Base-by-base conservation (phyloP, 441 rosid species). In the Melastoma candidum region DNA sequence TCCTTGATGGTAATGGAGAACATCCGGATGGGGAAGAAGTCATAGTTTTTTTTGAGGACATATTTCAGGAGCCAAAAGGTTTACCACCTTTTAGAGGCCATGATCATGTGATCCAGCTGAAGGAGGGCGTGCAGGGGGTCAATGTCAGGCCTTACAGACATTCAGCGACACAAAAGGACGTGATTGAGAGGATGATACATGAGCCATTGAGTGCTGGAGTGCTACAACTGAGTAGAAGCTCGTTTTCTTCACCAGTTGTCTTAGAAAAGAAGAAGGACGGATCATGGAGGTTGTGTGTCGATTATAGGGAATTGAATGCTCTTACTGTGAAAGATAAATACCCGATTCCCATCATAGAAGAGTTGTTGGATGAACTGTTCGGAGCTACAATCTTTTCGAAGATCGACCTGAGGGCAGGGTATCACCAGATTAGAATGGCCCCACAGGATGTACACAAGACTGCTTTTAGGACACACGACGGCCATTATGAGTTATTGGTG, bases 41-140 rank as follows among this genome's bases (percentile, higher is more conserved):
- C n/a, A n/a, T n/a, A n/a, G n/a, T n/a, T n/a, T n/a, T n/a, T n/a
- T n/a, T n/a, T 52, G 0, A 0, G 14, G 27, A 41, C 0, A 2
- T 54, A 4, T 54, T 54, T 12, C 7, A 17, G 2, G 58, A 54
- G 27, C 58, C 58, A 2, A 7, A 39, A 11, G 39, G 26, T 36
- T 0, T 54, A n/a, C 57, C 57, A 4, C 57, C 48, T 10, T 1
- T 2, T 1, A 6, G 48, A 2, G 1, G 2, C 3, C 8, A 13
- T 1, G 47, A 54, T 7, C 57, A 36, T 54, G 24, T 26, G 0
- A 54, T 54, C 24, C 11, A 24, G 2, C 17, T 54, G 26, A 36
- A 36, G 3, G 47, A 12, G 11, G 24, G 47, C 14, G 9, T 27
- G 14, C 24, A 12, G 9, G 47, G 47, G 3, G 12, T 13, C 10